Evolutionary conservation across 1,139 yeast species (phyloP).

Genomic region (Nakaseomyces bracarensis): DNA sequence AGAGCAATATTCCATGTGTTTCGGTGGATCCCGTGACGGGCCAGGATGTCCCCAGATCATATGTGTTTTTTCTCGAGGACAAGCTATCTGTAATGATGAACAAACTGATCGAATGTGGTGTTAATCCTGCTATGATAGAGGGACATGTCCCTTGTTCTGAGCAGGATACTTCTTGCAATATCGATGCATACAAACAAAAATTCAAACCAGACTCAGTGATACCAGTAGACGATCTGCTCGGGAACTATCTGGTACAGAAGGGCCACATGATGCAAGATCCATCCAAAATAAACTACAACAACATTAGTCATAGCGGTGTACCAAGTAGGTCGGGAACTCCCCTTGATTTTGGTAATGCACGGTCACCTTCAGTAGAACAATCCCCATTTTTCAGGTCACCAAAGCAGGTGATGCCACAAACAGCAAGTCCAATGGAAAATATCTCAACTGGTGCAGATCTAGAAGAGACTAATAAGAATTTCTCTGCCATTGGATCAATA

Average conservation of each 20-base stretch:
- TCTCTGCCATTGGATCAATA: conserved; percentile 20
- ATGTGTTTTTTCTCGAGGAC: conserved; percentile 65
- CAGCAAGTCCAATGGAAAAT: conserved; percentile 10
- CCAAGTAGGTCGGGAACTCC: neutral
- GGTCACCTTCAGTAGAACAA: conserved; percentile 7
- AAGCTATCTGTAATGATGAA: conserved; percentile 49
- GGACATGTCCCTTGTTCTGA: conserved; percentile 24
- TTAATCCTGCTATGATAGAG: conserved; percentile 28
- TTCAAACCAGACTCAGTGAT: conserved; percentile 15
- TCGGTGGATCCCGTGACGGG: conserved; percentile 86
- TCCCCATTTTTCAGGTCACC: conserved; percentile 7
- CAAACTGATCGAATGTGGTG: conserved; percentile 39
- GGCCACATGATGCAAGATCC: conserved; percentile 20
- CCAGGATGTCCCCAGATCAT: conserved; percentile 74
- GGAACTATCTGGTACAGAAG: conserved; percentile 21
- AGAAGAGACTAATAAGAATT: conserved; percentile 20
- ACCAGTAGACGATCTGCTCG: conserved; percentile 18
- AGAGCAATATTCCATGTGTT: conserved; percentile 64
- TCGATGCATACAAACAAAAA: conserved; percentile 18
- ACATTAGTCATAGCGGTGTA: neutral
- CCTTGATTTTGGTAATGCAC: neutral
- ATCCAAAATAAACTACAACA: no score
- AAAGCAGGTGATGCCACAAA: conserved; percentile 10
- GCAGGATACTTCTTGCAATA: conserved; percentile 21
- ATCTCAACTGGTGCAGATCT: conserved; percentile 15